phyloP scores from a whole-genome alignment of 208 protist genomes.

The Tetramitus jugosus region DNA sequence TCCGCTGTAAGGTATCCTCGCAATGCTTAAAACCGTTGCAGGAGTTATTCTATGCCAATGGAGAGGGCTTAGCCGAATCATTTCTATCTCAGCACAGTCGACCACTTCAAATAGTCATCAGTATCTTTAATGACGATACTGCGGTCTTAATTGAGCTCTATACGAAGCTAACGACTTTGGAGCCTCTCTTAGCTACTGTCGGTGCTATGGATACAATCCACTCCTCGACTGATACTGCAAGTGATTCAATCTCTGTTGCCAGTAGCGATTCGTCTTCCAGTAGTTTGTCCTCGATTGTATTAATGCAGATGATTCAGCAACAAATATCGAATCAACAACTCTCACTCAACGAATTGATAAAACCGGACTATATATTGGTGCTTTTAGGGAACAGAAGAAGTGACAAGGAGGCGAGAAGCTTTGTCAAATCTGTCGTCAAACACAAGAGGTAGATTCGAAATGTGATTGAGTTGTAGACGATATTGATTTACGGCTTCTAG shows the following conservation, averaged over 20 bases:
- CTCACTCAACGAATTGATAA: not conserved
- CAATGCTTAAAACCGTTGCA: not conserved
- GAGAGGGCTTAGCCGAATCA: not conserved
- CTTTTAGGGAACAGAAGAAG: not conserved
- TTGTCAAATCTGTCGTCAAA: not conserved
- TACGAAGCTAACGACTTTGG: not conserved
- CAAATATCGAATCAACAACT: not conserved
- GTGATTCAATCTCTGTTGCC: not conserved
- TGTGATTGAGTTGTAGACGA: too few relatives aligned
- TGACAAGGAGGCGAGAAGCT: not conserved
- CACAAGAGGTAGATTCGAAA: too few relatives aligned
- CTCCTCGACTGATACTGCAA: too few relatives aligned
- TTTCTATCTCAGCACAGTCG: not conserved
- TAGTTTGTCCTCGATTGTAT: not conserved
- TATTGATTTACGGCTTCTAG: too few relatives aligned
- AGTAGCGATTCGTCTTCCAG: slow-evolving; percentile 5
- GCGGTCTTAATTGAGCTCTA: not conserved
- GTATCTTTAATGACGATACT: not conserved
- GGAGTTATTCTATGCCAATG: slow-evolving; percentile 1
- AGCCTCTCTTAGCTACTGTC: not conserved
- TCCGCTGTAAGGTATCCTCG: too few relatives aligned
- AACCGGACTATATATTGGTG: not conserved
- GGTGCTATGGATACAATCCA: too few relatives aligned
- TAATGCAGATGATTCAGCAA: not conserved
- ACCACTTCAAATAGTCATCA: not conserved